Conservation (phyloP, 2,329 filamentous ascomycete genomes). For the Aspergillus ustus region DNA sequence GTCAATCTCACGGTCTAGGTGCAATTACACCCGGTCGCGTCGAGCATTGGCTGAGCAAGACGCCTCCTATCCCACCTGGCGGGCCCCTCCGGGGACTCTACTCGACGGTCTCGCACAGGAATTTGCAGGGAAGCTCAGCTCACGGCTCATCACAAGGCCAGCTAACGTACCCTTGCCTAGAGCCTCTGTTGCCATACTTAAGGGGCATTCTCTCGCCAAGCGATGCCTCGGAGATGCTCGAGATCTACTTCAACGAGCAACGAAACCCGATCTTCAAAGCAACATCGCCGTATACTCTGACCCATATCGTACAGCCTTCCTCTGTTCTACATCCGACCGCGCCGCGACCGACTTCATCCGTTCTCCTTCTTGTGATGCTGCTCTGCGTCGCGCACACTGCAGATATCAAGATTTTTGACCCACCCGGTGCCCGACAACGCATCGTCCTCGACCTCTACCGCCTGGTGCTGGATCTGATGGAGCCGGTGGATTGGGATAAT, state of each 20-base stretch:
- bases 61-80: background rate
- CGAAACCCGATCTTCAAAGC: constrained; percentile 18
- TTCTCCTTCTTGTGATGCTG: constrained; percentile 14
- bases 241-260: constrained; percentile 18
- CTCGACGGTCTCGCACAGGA: constrained; percentile 5
- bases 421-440: constrained; percentile 10
- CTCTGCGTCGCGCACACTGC: constrained; percentile 16
- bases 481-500: constrained; percentile 15
- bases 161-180: constrained; percentile 6
- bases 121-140: background rate
- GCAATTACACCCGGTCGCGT: constrained; percentile 8
- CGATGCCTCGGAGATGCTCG: constrained; percentile 16
- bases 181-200: constrained; percentile 9
- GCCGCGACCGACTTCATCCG: constrained; percentile 14
- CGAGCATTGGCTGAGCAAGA: constrained; percentile 13
- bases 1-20: background rate
- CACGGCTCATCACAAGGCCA: background rate
- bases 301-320: constrained; percentile 10
- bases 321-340: constrained; percentile 13
- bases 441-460: constrained; percentile 16
- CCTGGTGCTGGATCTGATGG: constrained; percentile 11
- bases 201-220: constrained; percentile 1
- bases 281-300: constrained; percentile 11
- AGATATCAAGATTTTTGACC: constrained; percentile 16
- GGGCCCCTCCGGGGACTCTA: constrained; percentile 4